Evolutionary conservation across 2,329 filamentous ascomycete genomes (phyloP).

Genomic region (Thermomyces lanuginosus): DNA sequence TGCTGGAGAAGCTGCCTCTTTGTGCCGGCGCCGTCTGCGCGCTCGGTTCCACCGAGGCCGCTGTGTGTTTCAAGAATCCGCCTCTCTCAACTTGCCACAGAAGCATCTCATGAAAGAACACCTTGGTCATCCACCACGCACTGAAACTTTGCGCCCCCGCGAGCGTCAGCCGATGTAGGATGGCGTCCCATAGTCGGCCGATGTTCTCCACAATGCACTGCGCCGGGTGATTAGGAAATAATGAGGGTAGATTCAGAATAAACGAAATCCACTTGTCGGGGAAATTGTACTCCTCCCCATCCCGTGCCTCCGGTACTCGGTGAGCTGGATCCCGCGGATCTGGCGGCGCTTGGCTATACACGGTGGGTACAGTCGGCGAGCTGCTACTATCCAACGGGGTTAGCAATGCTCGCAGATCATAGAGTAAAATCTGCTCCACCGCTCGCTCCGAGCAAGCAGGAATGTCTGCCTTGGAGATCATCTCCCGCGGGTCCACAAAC

Average conservation of each 20-base stretch:
- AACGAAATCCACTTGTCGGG: slow-evolving; percentile 32
- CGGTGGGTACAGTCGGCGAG: slow-evolving; percentile 15
- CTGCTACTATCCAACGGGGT: slow-evolving; percentile 22
- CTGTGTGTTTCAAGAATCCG: slow-evolving; percentile 55
- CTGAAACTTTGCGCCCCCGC: slow-evolving; percentile 32
- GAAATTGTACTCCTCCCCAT: slow-evolving; percentile 31
- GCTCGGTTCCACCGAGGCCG: slow-evolving; percentile 16
- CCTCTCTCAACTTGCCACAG: slow-evolving; percentile 78
- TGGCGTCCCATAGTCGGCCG: slow-evolving; percentile 27
- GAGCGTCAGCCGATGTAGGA: slow-evolving; percentile 29
- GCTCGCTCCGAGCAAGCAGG: slow-evolving; percentile 21
- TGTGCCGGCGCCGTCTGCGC: slow-evolving; percentile 12
- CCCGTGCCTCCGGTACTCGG: slow-evolving; percentile 21
- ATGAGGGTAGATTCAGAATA: slow-evolving; percentile 24
- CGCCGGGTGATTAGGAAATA: slow-evolving; percentile 26
- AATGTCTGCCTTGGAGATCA: slow-evolving; percentile 26
- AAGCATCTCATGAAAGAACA: slow-evolving; percentile 90
- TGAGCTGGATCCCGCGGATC: slow-evolving; percentile 16
- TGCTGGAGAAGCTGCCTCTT: too few species aligned
- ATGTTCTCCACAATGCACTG: slow-evolving; percentile 31
- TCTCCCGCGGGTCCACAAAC: slow-evolving; percentile 24
- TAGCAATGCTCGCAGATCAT: slow-evolving; percentile 28
- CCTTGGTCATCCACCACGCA: slow-evolving; percentile 58
- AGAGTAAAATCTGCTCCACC: slow-evolving; percentile 26
- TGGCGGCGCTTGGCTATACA: slow-evolving; percentile 20